Base-by-base conservation (phyloP, 2,329 filamentous ascomycete species). In the Colletotrichum sp. region DNA sequence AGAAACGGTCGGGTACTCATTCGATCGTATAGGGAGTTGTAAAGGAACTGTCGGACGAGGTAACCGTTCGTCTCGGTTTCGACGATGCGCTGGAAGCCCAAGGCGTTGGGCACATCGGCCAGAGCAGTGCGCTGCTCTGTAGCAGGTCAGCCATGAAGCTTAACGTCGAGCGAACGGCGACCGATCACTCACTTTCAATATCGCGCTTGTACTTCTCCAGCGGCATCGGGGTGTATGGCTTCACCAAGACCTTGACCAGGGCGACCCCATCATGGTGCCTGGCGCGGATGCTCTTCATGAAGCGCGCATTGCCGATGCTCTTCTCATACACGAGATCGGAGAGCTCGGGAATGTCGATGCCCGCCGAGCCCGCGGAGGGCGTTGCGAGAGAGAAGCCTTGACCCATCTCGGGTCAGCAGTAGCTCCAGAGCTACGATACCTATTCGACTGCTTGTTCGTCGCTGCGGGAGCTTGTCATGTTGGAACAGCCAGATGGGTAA, bases 1-100 rank as follows among this genome's bases (percentile, higher is more conserved):
- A 99, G 89, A 80, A 99, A 99, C 0, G 97, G 98, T 9, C 98
- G 93, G 10, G 97, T 99, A 85, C 97, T 98, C 85, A 99, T 92
- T 70, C 97, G 95, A 86, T 99, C 97, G 86, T 99, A 99, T 6
- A 99, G 90, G 28, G 97, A 99, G 88, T 95, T 98, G 86, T 99
- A 97, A 76, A 99, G 93, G 83, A 95, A 99, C 85, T 99, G 98
- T 68, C 97, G 94, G 73, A 98, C 95, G 24, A 99, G 91, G 83
- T 98, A 98, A 64, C 96, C 97, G 82, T 96, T 96, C 59, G 93
- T 96, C 78, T 95, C 93, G 15, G 96, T 98, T 86, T 99, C 97
- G 81, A 98, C 90, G 76, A 98, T 93, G 77, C 96, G 93, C 84
- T 98, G 95, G 86, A 98, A 99, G 68, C 93, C 92, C 76, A 99